Base-by-base conservation (phyloP, 73 alveolate species). In the Paramecium biaurelia region DNA sequence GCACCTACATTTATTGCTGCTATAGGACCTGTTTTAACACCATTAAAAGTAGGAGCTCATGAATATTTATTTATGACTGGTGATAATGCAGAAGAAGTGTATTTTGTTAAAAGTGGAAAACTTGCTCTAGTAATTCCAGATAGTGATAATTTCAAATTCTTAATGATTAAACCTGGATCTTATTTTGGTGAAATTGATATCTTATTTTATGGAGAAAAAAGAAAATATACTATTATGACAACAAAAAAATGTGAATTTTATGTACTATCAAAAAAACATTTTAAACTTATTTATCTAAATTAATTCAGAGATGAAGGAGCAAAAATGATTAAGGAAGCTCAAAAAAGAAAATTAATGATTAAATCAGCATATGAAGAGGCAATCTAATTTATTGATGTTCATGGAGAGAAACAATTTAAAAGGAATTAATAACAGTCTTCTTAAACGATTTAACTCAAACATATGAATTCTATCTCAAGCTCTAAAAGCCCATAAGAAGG, bases 111-210 rank as follows among this genome's bases (percentile, higher is more conserved):
- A 15, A 82, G 86, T 42, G 98, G 98, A 14, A 45, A 76, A 42
- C 94, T 89, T 2, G 95, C 94, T 5, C 32, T 93, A 21, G 97
- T 93, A 0, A 92, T 89, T 18, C 95, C 93, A 30, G 88, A 95
- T 20, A 53, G 57, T 28, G 72, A 68, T 24, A 92, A 89, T 56
- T 85, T 85, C 8, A 92, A 84, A 20, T 95, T 92, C 72, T 4
- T 93, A 11, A 53, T 85, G 32, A 92, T 96, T n/a, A 88, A 85
- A 24, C 74, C 70, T 20, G 98, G 97, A 9, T 74, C 88, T 58
- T 93, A 87, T 85, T 96, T 95, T 74, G 98, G 98, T n/a, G 95
- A 90, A 42, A 95, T 95, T 26, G 98, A 96, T 74, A 74, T 74
- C 12, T 47, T 92, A 11, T 41, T 92, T 24, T 67, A 45, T 76